Evolutionary conservation across 2,329 filamentous ascomycete genomes (phyloP), one percentile per base, ranked within the genome.

Genomic region (Chaetoscypha palmicola): DNA sequence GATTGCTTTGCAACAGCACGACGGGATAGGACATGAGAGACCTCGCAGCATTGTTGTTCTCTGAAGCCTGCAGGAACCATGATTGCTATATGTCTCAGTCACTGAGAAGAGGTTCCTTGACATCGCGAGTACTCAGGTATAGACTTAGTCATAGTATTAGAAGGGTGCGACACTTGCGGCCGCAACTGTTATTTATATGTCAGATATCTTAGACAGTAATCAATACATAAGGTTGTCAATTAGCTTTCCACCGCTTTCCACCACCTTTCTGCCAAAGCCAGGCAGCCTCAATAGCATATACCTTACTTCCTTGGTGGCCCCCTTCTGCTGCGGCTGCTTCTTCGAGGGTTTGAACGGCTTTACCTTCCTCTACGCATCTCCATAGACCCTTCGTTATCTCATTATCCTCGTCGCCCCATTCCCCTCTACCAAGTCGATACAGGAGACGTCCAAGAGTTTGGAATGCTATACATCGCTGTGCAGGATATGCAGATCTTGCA

Each of bases 381-480:
- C 91, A 97, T n/a, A 97, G 64, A 0, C 88, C 90, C 61, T 82
- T 78, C 11, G 85, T 82, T 44, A 90, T 68, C 20, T 79, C 75
- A 2, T 76, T 73, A 0, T 77, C 79, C 45, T 80, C 81, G 46
- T 80, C 78, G 1, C 87, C 78, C 70, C 75, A 83, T 48, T 81
- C 75, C 1, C 79, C 89, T 38, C 72, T 76, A 0, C 92, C 91
- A 0, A 98, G 70, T 7, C 90, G 73, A 61, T 86, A 97, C 12
- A 97, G 64, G 4, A 97, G 76, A 16, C 92, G 74, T 0, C 92
- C 92, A 1, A 97, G 69, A 0, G 90, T 91, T 65, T 95, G 91
- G 64, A 88, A 96, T 0, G 92, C 88, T 49, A 97, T 76, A 59
- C 92, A 96, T 9, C 91, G 71, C 68, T 98, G 92, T 1, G 86